Evolutionary conservation across 2,329 filamentous ascomycete species (phyloP).

Genomic region (Magnaporthiopsis rhizophila): DNA sequence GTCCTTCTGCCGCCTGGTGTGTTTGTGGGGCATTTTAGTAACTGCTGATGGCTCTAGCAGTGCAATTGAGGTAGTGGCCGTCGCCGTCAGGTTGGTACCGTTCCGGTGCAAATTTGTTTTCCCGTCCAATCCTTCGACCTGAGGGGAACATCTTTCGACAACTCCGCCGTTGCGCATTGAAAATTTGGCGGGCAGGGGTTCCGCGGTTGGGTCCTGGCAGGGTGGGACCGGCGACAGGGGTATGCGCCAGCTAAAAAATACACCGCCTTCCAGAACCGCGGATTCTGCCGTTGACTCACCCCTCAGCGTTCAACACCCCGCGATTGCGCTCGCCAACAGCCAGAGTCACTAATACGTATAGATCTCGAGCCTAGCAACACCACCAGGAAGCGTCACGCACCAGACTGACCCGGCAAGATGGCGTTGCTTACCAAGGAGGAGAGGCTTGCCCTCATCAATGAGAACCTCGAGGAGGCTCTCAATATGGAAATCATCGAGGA

Average conservation of each 20-base stretch:
- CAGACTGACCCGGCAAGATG: not conserved
- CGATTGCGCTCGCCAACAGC: not conserved
- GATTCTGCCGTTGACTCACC: constrained; percentile 8
- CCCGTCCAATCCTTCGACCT: not conserved
- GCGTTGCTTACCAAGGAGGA: constrained; percentile 22
- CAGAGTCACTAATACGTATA: not conserved
- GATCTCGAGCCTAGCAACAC: not conserved
- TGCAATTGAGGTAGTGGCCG: no score
- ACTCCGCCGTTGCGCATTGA: not conserved
- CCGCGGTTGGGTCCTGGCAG: not conserved
- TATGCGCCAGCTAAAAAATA: not conserved
- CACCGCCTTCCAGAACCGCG: constrained; percentile 6
- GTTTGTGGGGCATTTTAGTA: constrained; percentile 71
- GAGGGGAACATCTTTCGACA: not conserved
- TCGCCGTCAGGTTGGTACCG: not conserved
- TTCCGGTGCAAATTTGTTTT: not conserved
- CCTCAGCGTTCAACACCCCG: constrained; percentile 4
- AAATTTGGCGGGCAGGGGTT: not conserved
- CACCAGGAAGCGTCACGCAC: not conserved
- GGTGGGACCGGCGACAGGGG: no score
- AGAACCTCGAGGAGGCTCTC: constrained; percentile 74
- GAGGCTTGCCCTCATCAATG: constrained; percentile 67
- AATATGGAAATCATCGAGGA: constrained; percentile 77
- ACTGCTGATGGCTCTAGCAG: not conserved
- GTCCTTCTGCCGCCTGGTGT: constrained; percentile 58